Percentiles rank a stretch among this genome's conserved stretches.
phyloP scores from a whole-genome alignment of 2,329 filamentous ascomycete genomes.

The Hypoxylon sp. region DNA sequence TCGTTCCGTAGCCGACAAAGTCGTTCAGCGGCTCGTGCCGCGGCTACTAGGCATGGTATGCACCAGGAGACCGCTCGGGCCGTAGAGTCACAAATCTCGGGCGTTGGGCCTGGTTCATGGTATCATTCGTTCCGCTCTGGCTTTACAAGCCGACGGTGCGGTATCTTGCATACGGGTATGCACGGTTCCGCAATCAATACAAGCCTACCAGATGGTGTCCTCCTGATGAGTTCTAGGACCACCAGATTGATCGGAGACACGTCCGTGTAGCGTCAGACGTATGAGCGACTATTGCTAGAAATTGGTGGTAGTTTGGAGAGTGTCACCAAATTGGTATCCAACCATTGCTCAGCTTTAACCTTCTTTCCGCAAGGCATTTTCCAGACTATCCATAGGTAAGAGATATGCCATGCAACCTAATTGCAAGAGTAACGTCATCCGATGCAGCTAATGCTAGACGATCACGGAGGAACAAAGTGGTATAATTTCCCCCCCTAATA shows the following conservation, averaged over 20 bases:
- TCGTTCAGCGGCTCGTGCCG: not conserved
- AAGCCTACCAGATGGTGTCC: not conserved
- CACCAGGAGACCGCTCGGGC: slow-evolving; percentile 4
- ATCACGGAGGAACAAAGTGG: not conserved
- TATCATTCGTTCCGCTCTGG: not conserved
- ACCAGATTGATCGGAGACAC: not conserved
- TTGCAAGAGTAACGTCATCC: not conserved
- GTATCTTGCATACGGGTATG: slow-evolving; percentile 4
- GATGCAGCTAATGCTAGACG: not conserved
- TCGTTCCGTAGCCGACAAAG: slow-evolving; percentile 2
- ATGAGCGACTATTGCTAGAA: not conserved
- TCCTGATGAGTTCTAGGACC: slow-evolving; percentile 1
- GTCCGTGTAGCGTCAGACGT: not conserved
- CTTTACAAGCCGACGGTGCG: not conserved
- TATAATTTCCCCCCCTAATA: not conserved
- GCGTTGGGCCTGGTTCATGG: not conserved
- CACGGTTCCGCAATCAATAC: not conserved
- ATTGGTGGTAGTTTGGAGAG: not conserved
- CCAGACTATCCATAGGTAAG: not conserved
- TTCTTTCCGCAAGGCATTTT: not conserved
- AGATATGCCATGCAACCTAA: not conserved
- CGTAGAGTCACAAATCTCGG: not conserved
- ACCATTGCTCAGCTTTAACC: not conserved
- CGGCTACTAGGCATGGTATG: not conserved
- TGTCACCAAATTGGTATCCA: not conserved